A percentile compares a stretch with the other conserved stretches of the same genome.
Conservation (phyloP, 1,284 basidiomycete species). For the Abortiporus biennis region DNA sequence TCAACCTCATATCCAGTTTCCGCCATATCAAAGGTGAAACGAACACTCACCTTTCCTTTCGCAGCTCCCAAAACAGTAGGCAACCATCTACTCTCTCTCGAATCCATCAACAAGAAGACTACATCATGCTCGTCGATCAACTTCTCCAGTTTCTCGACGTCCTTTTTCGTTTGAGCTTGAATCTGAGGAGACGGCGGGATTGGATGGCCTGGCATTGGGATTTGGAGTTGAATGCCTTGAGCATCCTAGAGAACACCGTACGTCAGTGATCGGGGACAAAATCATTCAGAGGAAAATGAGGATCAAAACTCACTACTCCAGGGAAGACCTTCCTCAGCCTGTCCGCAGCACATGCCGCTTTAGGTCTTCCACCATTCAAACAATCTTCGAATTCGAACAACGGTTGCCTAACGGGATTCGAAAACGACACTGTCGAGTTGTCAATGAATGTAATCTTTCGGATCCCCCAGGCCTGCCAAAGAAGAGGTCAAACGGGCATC, state of each 20-base stretch:
- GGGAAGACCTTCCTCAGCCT: conserved; percentile 87
- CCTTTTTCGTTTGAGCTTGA: conserved; percentile 53
- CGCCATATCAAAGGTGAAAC: not conserved
- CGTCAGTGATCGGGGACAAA: not conserved
- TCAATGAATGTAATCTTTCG: conserved; percentile 92
- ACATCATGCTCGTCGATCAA: conserved; percentile 85
- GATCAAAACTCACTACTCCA: conserved; percentile 62
- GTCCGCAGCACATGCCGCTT: conserved; percentile 90
- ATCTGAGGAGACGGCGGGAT: conserved; percentile 49
- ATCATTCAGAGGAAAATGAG: conserved; percentile 1
- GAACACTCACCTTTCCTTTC: conserved; percentile 68
- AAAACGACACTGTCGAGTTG: conserved; percentile 88
- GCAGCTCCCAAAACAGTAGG: conserved; percentile 85
- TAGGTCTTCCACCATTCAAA: conserved; percentile 88
- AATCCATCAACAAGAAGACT: conserved; percentile 96
- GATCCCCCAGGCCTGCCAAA: conserved; percentile 85
- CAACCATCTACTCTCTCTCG: conserved; percentile 92
- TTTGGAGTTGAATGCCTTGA: conserved; percentile 66
- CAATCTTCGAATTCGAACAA: conserved; percentile 95
- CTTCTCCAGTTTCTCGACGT: conserved; percentile 68
- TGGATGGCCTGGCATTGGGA: conserved; percentile 98
- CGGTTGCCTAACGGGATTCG: conserved; percentile 95
- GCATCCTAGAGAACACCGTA: conserved; percentile 54
- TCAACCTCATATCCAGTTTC: not conserved
- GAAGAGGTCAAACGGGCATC: not conserved